Conservation (phyloP, 352 stramenopile genomes). For the Phytophthora palmivora region DNA sequence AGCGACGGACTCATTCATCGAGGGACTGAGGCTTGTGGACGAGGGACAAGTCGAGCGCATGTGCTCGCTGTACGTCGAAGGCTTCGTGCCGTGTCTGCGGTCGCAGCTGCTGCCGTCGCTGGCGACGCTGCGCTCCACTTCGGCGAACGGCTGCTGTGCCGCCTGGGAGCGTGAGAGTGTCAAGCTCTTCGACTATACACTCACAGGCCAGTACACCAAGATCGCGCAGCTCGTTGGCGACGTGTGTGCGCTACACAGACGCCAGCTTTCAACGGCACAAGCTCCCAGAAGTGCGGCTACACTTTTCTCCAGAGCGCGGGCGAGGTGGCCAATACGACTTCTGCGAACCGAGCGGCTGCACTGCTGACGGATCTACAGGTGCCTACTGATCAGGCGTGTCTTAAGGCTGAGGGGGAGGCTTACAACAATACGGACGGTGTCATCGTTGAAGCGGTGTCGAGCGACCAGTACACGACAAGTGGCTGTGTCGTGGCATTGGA, state of each 20-base stretch:
- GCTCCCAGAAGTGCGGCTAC: conserved; percentile 60
- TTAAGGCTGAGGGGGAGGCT: conserved; percentile 51
- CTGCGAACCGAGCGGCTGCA: conserved; percentile 40
- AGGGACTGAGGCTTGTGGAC: conserved; percentile 34
- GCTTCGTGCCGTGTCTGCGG: conserved; percentile 56
- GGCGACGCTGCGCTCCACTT: conserved; percentile 52
- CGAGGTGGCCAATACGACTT: conserved; percentile 40
- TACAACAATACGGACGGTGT: conserved; percentile 53
- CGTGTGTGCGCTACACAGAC: conserved; percentile 61
- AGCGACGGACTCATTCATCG: conserved; percentile 23
- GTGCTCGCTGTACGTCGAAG: conserved; percentile 54
- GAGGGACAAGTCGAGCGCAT: conserved; percentile 54
- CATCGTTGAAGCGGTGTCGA: conserved; percentile 28
- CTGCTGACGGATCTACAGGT: conserved; percentile 60
- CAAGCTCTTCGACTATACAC: conserved; percentile 60
- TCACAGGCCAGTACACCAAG: conserved; percentile 66
- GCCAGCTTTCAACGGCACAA: conserved; percentile 43
- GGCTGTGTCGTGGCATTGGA: conserved; percentile 62
- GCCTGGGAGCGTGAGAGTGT: conserved; percentile 52
- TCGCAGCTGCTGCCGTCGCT: conserved; percentile 64
- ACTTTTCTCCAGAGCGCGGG: conserved; percentile 50
- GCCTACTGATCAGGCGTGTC: conserved; percentile 60
- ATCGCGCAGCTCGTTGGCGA: conserved; percentile 60
- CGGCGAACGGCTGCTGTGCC: conserved; percentile 59
- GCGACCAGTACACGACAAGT: conserved; percentile 35